phyloP scores from a whole-genome alignment of 2,329 filamentous ascomycete genomes.

The Aureobasidium sp. region DNA sequence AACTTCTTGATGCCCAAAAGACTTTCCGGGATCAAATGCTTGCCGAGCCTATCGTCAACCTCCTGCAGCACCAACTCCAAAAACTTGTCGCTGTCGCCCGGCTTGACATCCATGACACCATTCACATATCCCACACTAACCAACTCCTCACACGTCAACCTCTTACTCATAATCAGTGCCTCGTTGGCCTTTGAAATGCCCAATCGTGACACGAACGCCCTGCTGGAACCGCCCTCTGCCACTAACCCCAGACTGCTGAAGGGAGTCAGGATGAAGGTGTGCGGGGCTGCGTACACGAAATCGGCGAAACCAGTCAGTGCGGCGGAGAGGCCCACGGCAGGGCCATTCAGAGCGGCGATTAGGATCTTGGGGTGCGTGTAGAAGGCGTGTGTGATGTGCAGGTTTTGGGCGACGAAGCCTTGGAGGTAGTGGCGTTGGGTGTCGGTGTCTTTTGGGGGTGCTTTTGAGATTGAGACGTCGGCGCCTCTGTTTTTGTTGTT shows the following conservation, averaged over 20 bases:
- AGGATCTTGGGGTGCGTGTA: slow-evolving; percentile 93
- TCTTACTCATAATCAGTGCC: slow-evolving; percentile 83
- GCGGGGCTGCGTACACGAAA: slow-evolving; percentile 81
- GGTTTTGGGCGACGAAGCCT: slow-evolving; percentile 74
- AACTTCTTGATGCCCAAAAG: slow-evolving; percentile 78
- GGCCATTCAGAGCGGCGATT: slow-evolving; percentile 84
- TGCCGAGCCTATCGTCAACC: slow-evolving; percentile 72
- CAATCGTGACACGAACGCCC: slow-evolving; percentile 71
- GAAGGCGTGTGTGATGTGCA: slow-evolving; percentile 84
- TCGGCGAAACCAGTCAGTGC: slow-evolving; percentile 78
- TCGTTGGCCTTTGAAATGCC: slow-evolving; percentile 82
- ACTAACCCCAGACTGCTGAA: slow-evolving; percentile 88
- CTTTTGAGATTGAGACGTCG: slow-evolving; percentile 58
- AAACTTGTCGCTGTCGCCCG: slow-evolving; percentile 62
- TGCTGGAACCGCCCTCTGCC: slow-evolving; percentile 74
- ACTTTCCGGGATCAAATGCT: slow-evolving; percentile 72
- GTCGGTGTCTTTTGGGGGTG: slow-evolving; percentile 34
- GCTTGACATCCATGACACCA: slow-evolving; percentile 60
- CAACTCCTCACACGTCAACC: slow-evolving; percentile 66
- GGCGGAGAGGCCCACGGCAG: slow-evolving; percentile 79
- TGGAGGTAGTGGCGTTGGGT: slow-evolving; percentile 56
- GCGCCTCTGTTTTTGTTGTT: slow-evolving; percentile 54
- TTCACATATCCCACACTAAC: slow-evolving; percentile 77
- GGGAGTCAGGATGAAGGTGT: slow-evolving; percentile 80
- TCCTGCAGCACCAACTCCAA: slow-evolving; percentile 64